Conservation (phyloP, 169 alveolate species). For the Cryptosporidium meleagridis region DNA sequence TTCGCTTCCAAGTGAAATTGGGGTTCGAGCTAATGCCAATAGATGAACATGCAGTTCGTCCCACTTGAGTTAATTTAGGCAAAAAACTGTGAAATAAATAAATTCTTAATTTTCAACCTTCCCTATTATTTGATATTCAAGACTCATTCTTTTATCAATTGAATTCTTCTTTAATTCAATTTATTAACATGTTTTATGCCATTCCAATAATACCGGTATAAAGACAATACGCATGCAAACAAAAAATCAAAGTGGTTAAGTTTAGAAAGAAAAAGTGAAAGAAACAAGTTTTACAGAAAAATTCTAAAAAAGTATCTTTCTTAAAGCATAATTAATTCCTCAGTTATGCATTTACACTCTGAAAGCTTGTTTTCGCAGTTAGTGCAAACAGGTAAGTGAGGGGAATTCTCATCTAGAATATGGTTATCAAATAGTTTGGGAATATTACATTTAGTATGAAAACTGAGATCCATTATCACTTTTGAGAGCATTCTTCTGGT, state of each 20-base stretch:
- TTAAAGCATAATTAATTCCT: background rate
- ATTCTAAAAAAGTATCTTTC: background rate
- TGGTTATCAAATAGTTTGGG: slow-evolving; percentile 51
- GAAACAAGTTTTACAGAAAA: background rate
- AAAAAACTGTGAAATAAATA: no score
- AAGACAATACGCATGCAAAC: slow-evolving; percentile 43
- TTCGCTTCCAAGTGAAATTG: background rate
- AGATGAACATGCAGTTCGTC: background rate
- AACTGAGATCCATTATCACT: slow-evolving; percentile 16
- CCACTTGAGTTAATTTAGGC: background rate
- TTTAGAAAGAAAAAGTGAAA: background rate
- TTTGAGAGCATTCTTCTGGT: slow-evolving; percentile 21
- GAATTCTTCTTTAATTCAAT: background rate
- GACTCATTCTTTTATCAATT: background rate
- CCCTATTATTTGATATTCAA: background rate
- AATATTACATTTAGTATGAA: slow-evolving; percentile 21
- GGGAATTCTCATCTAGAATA: background rate
- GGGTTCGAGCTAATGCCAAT: background rate
- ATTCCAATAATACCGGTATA: background rate
- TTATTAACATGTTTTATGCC: background rate
- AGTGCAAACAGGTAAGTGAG: background rate
- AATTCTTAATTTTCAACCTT: background rate
- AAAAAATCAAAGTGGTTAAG: background rate
- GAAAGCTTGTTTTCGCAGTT: slow-evolving; percentile 25
- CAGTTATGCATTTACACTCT: slow-evolving; percentile 2